Percentiles rank a stretch among this genome's conserved stretches.
Conservation (phyloP, 2,329 filamentous ascomycete species). For the Botryotinia convoluta region DNA sequence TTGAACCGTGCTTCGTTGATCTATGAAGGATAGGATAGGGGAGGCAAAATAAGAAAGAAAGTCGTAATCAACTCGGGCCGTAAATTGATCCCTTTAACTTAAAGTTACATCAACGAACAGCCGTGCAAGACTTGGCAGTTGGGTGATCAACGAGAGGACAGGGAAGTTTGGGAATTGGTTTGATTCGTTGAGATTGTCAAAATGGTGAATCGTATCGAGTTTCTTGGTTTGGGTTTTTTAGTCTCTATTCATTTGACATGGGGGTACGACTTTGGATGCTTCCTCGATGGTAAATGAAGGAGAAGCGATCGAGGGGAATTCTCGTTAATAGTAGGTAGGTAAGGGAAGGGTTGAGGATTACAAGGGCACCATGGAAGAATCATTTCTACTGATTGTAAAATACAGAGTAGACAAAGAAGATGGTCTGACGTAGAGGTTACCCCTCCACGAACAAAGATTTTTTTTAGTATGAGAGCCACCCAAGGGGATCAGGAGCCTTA, state of each 20-base stretch:
- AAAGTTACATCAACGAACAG: not conserved
- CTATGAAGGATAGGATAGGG: not conserved
- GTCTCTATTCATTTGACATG: not conserved
- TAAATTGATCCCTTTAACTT: slow-evolving; percentile 3
- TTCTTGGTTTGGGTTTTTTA: not conserved
- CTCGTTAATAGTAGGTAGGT: not conserved
- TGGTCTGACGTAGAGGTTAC: not conserved
- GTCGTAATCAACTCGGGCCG: slow-evolving; percentile 14
- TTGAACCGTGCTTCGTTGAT: slow-evolving; percentile 2
- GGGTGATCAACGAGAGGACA: slow-evolving; percentile 1
- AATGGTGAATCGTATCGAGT: slow-evolving; percentile 5
- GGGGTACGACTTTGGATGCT: not conserved
- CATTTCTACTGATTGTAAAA: not conserved
- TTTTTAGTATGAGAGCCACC: not conserved
- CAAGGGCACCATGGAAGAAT: not conserved
- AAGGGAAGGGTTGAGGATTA: too few relatives aligned
- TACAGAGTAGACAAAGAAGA: not conserved
- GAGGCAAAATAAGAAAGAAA: not conserved
- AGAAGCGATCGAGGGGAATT: slow-evolving; percentile 1
- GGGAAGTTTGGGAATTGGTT: not conserved
- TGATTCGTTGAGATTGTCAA: not conserved
- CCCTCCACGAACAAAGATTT: not conserved
- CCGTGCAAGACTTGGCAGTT: slow-evolving; percentile 7
- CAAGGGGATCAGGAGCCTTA: not conserved
- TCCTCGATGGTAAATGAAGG: slow-evolving; percentile 1